phyloP scores from a whole-genome alignment of 768 basidiomycete species.

The Termitomyces sp. region DNA sequence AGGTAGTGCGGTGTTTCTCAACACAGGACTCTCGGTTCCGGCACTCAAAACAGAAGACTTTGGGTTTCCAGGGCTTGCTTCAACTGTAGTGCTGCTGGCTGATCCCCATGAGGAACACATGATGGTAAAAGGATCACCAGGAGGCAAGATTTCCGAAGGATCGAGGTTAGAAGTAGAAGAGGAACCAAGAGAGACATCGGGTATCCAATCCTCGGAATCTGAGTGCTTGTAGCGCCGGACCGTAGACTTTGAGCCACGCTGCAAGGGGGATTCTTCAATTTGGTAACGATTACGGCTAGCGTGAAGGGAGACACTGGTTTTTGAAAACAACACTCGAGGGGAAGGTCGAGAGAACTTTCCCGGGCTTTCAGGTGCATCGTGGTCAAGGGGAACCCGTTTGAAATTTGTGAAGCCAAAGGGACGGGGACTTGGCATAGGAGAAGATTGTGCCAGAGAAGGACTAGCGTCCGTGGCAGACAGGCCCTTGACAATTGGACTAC shows the following conservation, averaged over 20 bases:
- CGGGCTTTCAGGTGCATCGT: constrained; percentile 26
- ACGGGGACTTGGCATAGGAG: constrained; percentile 26
- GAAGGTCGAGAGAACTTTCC: constrained; percentile 29
- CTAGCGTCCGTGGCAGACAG: constrained; percentile 21
- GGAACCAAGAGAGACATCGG: constrained; percentile 22
- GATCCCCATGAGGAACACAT: constrained; percentile 37
- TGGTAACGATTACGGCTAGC: constrained; percentile 25
- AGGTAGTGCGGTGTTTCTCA: constrained; percentile 31
- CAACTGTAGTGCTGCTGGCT: constrained; percentile 15
- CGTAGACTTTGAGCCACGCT: constrained; percentile 22
- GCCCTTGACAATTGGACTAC: constrained; percentile 40
- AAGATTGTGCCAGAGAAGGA: constrained; percentile 26
- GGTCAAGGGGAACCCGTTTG: constrained; percentile 15
- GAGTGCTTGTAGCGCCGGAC: constrained; percentile 21
- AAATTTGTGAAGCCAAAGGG: constrained; percentile 14
- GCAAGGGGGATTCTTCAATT: constrained; percentile 44
- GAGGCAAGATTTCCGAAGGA: constrained; percentile 15
- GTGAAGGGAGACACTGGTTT: constrained; percentile 26
- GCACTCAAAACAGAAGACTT: constrained; percentile 24
- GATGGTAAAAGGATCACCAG: constrained; percentile 40
- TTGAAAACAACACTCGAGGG: constrained; percentile 33
- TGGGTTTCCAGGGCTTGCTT: constrained; percentile 17
- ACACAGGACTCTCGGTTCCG: constrained; percentile 50
- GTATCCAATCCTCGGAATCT: constrained; percentile 35
- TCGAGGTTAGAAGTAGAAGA: constrained; percentile 17